Conservation (phyloP, 768 basidiomycete genomes). For the Mrakia gelida region DNA sequence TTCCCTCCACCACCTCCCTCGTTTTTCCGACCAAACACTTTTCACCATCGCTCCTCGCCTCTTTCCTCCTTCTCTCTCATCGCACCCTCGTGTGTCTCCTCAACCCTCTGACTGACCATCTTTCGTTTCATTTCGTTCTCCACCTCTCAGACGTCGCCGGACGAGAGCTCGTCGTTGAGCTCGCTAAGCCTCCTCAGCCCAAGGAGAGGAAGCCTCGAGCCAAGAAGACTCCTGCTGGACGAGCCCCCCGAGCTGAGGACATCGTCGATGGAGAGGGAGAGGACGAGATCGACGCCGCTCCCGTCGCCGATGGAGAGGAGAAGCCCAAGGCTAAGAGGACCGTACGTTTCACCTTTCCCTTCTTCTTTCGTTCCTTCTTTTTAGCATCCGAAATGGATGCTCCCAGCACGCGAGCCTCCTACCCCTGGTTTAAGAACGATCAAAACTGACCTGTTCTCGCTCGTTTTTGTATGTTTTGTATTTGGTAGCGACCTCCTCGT, state of each 20-base stretch:
- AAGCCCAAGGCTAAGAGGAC: conserved; percentile 41
- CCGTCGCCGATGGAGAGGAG: conserved; percentile 41
- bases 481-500: conserved; percentile 34
- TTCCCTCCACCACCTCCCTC: background rate
- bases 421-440: too few relatives aligned
- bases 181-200: conserved; percentile 66
- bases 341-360: background rate
- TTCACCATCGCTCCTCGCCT: background rate
- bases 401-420: too few relatives aligned
- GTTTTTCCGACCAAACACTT: too few relatives aligned
- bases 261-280: conserved; percentile 35
- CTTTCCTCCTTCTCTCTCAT: too few relatives aligned
- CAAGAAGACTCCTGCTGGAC: conserved; percentile 27
- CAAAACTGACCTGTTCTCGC: background rate
- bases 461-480: background rate
- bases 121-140: background rate
- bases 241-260: conserved; percentile 32
- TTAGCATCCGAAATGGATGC: too few relatives aligned
- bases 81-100: too few relatives aligned
- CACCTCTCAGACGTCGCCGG: conserved; percentile 66
- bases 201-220: conserved; percentile 33
- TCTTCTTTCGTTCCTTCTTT: too few relatives aligned
- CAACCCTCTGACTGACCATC: too few relatives aligned
- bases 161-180: conserved; percentile 81
- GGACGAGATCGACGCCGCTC: conserved; percentile 38